Evolutionary conservation across 2,329 filamentous ascomycete species (phyloP), one percentile per base, ranked within the genome.

Genomic region (Neocatenulostroma microsporum): DNA sequence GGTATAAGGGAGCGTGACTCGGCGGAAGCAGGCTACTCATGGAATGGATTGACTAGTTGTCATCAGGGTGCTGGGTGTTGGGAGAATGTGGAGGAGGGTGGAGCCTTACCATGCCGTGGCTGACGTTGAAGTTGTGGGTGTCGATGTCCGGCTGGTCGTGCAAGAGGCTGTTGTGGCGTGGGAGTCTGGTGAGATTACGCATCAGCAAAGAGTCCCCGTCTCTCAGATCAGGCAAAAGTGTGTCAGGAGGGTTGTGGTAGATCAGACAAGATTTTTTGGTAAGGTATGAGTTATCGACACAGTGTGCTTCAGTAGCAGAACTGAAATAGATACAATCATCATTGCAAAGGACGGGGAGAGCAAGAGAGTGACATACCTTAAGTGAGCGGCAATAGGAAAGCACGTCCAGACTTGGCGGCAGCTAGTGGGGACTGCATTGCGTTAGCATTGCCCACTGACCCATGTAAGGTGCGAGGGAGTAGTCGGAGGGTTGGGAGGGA

Each of bases 241-340:
- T n/a, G n/a, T n/a, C n/a, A 33, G 21, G 15, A 15, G 18, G 21
- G 3, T 25, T 24, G 30, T n/a, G n/a, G n/a, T n/a, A 14, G 36
- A 54, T 61, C 58, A 61, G 57, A 57, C 51, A 55, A 49, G 37
- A 42, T n/a, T n/a, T n/a, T 50, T 54, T 58, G 56, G 58, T 60
- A 60, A 58, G 54, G 55, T 56, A 50, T 53, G 38, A 46, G 44
- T 42, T 60, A 44, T 60, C 58, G 40, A n/a, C n/a, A 57, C 58
- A 61, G 49, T 44, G 40, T 51, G 40, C 39, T 57, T 61, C 51
- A 44, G 58, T 53, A 61, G 58, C 58, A 61, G 58, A 61, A 61
- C 58, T 61, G 58, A 53, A 61, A 51, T 48, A 49, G 40, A 61
- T 60, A 57, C 58, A 53, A 52, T 61, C 58, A 61, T 61, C 58